A percentile compares a stretch with the other conserved stretches of the same genome.
Conservation (phyloP, 2,329 filamentous ascomycete species). For the Neofusicoccum sp. region DNA sequence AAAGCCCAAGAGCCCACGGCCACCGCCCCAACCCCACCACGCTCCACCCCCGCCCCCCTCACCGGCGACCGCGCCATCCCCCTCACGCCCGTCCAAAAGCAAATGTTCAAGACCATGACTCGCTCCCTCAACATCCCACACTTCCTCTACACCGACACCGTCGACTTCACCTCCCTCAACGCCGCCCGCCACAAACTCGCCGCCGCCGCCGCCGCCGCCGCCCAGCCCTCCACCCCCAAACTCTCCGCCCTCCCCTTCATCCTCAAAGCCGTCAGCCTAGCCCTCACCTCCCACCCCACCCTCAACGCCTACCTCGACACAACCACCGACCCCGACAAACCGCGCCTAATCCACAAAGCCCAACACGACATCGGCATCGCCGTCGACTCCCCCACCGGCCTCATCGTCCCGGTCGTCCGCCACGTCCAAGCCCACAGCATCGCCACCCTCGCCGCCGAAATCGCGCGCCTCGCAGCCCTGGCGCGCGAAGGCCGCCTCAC, state of each 20-base stretch:
- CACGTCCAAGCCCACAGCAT: conserved; percentile 78
- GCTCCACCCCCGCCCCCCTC: conserved; percentile 34
- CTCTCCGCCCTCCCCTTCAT: conserved; percentile 86
- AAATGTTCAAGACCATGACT: conserved; percentile 99
- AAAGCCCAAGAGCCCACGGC: conserved; percentile 22
- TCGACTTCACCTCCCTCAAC: conserved; percentile 76
- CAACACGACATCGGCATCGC: conserved; percentile 95
- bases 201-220: conserved; percentile 33
- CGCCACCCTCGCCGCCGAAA: conserved; percentile 71
- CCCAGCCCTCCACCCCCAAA: conserved; percentile 48
- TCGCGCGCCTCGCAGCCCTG: conserved; percentile 69
- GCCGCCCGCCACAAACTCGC: conserved; percentile 67
- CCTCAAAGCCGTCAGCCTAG: conserved; percentile 88
- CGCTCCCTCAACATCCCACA: conserved; percentile 87
- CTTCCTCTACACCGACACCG: conserved; percentile 89
- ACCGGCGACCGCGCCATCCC: conserved; percentile 64
- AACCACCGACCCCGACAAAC: conserved; percentile 56
- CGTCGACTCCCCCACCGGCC: conserved; percentile 85
- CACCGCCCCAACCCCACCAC: conserved; percentile 27
- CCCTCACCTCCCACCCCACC: conserved; percentile 76
- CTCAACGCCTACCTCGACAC: conserved; percentile 83
- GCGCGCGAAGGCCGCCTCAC: conserved; percentile 73
- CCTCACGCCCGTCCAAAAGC: conserved; percentile 75
- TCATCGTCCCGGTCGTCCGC: conserved; percentile 88
- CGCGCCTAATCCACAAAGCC: conserved; percentile 71